A percentile compares a stretch with the other conserved stretches of the same genome.
Evolutionary conservation across 805 yeast genomes (phyloP).

Genomic region (Nakazawaea siamensis): DNA sequence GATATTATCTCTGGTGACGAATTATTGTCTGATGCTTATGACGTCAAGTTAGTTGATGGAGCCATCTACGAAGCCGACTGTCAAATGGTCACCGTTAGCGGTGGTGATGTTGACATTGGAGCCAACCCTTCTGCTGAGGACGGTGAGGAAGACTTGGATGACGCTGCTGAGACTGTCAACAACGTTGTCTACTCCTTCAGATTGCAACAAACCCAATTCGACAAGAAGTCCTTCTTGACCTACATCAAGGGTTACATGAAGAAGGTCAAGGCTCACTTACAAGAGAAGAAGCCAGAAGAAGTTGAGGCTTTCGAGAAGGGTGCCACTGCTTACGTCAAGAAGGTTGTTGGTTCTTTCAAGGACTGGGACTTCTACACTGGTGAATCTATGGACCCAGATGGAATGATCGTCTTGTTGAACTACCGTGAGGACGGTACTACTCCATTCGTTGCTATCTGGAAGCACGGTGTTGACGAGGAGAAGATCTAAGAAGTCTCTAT

Average conservation of each 20-base stretch:
- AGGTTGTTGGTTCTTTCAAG: constrained; percentile 88
- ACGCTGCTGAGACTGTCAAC: constrained; percentile 87
- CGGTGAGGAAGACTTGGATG: constrained; percentile 76
- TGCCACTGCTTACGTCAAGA: constrained; percentile 93
- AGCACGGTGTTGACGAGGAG: constrained; percentile 88
- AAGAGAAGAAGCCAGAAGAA: constrained; percentile 83
- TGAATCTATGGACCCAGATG: constrained; percentile 99
- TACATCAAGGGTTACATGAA: constrained; percentile 99
- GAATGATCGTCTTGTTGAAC: constrained; percentile 95
- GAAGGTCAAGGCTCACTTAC: constrained; percentile 82
- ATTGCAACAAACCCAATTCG: constrained; percentile 90
- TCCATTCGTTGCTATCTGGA: constrained; percentile 97
- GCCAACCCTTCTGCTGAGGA: constrained; percentile 99
- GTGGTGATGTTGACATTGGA: constrained; percentile 93
- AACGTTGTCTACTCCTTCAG: constrained; percentile 98
- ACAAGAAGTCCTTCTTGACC: constrained; percentile 94
- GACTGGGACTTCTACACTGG: constrained; percentile 99
- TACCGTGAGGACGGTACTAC: constrained; percentile 99
- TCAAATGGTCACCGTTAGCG: constrained; percentile 77
- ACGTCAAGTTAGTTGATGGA: constrained; percentile 74
- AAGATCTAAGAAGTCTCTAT: constrained; percentile 61
- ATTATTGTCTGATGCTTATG: constrained; percentile 95
- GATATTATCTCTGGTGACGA: constrained; percentile 95
- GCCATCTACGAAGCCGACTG: constrained; percentile 97
- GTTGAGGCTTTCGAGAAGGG: constrained; percentile 93